These are phyloP conservation scores for Ziziphus jujuba DNA, from an alignment of 306 rosid genomes.

Conservation along the genomic window DNA sequence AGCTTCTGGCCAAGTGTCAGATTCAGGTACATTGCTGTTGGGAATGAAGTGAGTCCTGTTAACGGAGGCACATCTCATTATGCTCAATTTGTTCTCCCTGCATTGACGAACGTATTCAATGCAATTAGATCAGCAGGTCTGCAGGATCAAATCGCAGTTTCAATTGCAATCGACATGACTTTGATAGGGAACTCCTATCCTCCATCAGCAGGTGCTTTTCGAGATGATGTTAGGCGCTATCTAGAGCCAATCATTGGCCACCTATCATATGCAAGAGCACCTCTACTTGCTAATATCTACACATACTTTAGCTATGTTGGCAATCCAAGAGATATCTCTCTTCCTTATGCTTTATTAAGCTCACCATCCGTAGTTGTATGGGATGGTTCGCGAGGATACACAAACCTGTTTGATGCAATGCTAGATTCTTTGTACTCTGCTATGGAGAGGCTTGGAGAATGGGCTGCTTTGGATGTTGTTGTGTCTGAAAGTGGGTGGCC, in stretches of 20 bases:
- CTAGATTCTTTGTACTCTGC: constrained; percentile 54
- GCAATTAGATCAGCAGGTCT: constrained; percentile 50
- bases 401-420: constrained; percentile 65
- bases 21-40: constrained; percentile 54
- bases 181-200: constrained; percentile 59
- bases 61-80: constrained; percentile 33
- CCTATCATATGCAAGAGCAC: constrained; percentile 47
- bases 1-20: constrained; percentile 46
- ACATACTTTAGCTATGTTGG: constrained; percentile 52
- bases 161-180: constrained; percentile 61
- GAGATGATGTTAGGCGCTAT: constrained; percentile 52
- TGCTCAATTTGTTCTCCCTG: constrained; percentile 48
- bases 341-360: constrained; percentile 53
- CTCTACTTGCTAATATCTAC: constrained; percentile 59
- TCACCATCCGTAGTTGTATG: constrained; percentile 42
- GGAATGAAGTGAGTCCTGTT: constrained; percentile 64
- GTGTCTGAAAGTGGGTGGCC: constrained; percentile 81
- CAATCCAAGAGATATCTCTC: constrained; percentile 50
- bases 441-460: constrained; percentile 46
- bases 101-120: constrained; percentile 44
- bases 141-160: constrained; percentile 53
- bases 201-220: constrained; percentile 56
- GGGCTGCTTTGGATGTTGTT: constrained; percentile 52
- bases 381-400: constrained; percentile 48
- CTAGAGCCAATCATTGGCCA: constrained; percentile 59